These are phyloP conservation scores for Aeschynomene evenia DNA, from an alignment of 306 rosid genomes.

Conservation along the genomic window DNA sequence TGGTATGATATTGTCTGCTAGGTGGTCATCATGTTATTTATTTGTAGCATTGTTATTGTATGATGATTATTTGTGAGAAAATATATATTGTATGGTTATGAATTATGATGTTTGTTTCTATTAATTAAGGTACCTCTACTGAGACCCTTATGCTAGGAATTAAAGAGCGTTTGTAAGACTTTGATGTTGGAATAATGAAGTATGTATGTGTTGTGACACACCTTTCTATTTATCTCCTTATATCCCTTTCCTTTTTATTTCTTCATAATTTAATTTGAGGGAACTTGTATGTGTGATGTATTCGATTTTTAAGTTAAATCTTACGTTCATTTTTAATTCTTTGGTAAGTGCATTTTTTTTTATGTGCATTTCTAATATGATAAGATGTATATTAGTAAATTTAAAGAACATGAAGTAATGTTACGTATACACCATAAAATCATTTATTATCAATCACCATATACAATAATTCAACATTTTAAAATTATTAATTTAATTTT, in stretches of 20 bases:
- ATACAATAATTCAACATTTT: too few species aligned
- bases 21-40: not conserved
- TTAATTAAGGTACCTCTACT: not conserved
- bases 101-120: constrained; percentile 8
- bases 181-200: not conserved
- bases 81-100: not conserved
- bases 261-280: too few species aligned
- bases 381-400: too few species aligned
- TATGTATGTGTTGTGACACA: not conserved
- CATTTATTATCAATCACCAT: too few species aligned
- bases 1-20: constrained; percentile 16
- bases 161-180: constrained; percentile 26
- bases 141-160: constrained; percentile 15
- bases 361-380: too few species aligned
- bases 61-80: not conserved
- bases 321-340: too few species aligned
- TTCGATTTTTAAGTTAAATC: too few species aligned
- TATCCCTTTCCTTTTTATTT: not conserved
- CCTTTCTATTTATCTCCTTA: not conserved
- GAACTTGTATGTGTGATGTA: too few species aligned
- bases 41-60: not conserved
- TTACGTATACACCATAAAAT: too few species aligned
- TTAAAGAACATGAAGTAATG: too few species aligned
- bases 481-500: too few species aligned
- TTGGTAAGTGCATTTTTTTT: too few species aligned